These are phyloP conservation scores for Leccinum incarnatum DNA, from an alignment of 768 basidiomycete genomes.

Conservation along the genomic window DNA sequence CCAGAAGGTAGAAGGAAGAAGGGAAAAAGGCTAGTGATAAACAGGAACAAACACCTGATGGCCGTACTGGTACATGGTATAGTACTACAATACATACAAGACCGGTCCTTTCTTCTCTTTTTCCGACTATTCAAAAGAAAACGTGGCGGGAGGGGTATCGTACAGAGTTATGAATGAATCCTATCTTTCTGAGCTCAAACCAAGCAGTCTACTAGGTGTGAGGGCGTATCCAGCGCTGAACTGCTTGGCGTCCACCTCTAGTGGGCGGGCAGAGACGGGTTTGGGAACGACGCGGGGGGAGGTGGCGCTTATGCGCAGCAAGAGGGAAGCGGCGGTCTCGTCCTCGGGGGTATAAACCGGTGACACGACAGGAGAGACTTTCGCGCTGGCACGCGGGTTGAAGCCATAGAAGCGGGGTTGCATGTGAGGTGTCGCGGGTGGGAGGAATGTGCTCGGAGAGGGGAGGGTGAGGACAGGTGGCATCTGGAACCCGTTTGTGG, in stretches of 20 bases:
- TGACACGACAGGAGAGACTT: slow-evolving; percentile 23
- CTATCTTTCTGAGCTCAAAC: slow-evolving; percentile 18
- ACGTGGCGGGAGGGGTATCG: not conserved
- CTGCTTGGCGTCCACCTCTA: not conserved
- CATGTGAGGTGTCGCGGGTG: slow-evolving; percentile 9
- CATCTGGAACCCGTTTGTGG: slow-evolving; percentile 28
- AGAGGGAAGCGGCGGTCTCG: slow-evolving; percentile 64
- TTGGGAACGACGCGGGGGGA: slow-evolving; percentile 11
- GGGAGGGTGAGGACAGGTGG: slow-evolving; percentile 44
- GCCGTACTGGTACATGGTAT: not conserved
- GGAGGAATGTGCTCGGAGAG: slow-evolving; percentile 27
- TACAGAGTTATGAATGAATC: not conserved
- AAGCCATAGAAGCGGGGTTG: slow-evolving; percentile 25
- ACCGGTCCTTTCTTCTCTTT: not conserved
- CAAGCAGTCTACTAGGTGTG: slow-evolving; percentile 27
- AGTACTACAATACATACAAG: slow-evolving; percentile 8
- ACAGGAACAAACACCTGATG: slow-evolving; percentile 8
- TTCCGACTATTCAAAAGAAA: not conserved
- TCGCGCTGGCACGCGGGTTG: slow-evolving; percentile 16
- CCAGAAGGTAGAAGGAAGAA: not conserved
- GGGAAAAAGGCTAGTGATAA: not conserved
- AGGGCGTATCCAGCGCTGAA: slow-evolving; percentile 12
- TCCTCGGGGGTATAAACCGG: slow-evolving; percentile 51
- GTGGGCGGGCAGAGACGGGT: not conserved
- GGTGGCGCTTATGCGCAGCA: slow-evolving; percentile 55